Evolutionary conservation across 495 filamentous ascomycete genomes (phyloP).

Genomic region (Aspergillus asperescens): DNA sequence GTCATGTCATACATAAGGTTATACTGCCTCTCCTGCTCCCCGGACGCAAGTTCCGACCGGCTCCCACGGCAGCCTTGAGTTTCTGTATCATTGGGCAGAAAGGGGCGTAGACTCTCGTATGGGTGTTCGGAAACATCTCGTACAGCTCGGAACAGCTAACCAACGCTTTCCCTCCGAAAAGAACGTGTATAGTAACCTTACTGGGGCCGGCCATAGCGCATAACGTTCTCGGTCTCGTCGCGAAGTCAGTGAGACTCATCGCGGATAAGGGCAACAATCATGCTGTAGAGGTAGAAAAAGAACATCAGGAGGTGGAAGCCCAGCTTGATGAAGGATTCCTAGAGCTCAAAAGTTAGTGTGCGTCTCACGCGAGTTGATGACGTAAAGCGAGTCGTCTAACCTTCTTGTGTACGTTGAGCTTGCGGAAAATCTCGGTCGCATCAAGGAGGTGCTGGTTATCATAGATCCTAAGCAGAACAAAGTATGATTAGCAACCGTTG

Average conservation of each 20-base stretch:
- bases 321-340: constrained; percentile 99
- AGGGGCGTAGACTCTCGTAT: not conserved
- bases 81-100: not conserved
- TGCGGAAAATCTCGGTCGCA: constrained; percentile 98
- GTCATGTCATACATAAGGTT: constrained; percentile 17
- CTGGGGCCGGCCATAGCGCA: constrained; percentile 32
- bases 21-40: not conserved
- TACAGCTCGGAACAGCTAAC: not conserved
- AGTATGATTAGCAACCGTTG: not conserved
- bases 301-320: constrained; percentile 99
- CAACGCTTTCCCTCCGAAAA: not conserved
- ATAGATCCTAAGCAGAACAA: constrained; percentile 62
- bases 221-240: constrained; percentile 37
- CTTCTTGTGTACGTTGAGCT: constrained; percentile 99
- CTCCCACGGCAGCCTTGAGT: not conserved
- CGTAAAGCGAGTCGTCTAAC: constrained; percentile 39
- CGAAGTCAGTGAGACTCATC: constrained; percentile 78
- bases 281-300: constrained; percentile 99
- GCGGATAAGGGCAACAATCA: constrained; percentile 97
- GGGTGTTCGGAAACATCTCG: not conserved
- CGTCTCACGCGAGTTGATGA: constrained; percentile 2
- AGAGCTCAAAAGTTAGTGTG: constrained; percentile 13
- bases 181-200: constrained; percentile 10
- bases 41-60: constrained; percentile 5
- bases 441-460: constrained; percentile 96